Base-by-base conservation (phyloP, 2,329 filamentous ascomycete genomes). In the Bimuria novae-zelandiae region DNA sequence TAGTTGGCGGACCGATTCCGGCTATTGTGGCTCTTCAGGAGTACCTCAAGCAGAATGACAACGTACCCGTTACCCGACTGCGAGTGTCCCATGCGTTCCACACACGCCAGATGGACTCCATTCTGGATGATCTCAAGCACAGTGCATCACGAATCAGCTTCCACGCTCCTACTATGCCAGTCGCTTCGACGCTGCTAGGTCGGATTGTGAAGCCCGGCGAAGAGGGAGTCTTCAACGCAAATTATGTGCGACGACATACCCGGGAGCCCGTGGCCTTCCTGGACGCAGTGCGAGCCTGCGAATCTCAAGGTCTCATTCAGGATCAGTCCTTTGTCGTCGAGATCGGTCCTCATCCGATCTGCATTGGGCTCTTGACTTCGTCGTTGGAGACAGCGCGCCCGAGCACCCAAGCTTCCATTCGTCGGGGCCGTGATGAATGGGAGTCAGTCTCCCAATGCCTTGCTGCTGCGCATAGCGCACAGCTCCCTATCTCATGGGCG, bases 221-320 rank as follows among this genome's bases (percentile, higher is more conserved):
- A 52, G 67, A 80, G 47, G 79, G 78, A 5, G 30, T 42, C 4
- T 50, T 57, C 21, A 37, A 45, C 30, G 23, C 22, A 10, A 14
- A 27, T 12, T 52, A 57, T 22, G 16, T 57, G 2, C 23, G 50
- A 21, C 35, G 60, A 10, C 54, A 65, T 7, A 69, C 65, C 40
- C 77, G 79, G 2, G 75, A 80, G 51, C 71, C 79, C 1, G 55
- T 57, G 0, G 67, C 80, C 19, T 79, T 76, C 51, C 69, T 79
- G 3, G 25, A 72, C 43, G 76, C 79, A 72, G 69, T 79, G 37
- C 30, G 30, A 33, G 10, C 30, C 11, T 33, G 30, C 30, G 30
- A 33, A 33, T 78, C 78, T 51, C 68, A 70, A 22, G 42, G 25
- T 11, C 29, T 49, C 11, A 39, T 27, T 12, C 19, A 50, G 8